Base-by-base conservation (phyloP, 441 rosid genomes). In the Populus hybrid region DNA sequence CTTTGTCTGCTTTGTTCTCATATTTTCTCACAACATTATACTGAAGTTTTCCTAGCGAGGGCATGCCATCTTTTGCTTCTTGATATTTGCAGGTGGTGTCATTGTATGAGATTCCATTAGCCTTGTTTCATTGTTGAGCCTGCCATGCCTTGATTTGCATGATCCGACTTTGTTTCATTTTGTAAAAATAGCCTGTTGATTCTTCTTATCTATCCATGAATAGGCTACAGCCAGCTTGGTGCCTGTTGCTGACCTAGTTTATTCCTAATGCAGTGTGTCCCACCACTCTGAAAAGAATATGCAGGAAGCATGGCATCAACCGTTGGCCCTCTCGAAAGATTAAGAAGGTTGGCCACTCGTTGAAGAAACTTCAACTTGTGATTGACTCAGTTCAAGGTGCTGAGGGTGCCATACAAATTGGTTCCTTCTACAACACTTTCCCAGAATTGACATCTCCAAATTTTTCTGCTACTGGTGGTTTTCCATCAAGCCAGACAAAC, bases 211-310 rank as follows among this genome's bases (percentile, higher is more conserved):
- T n/a, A 28, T 24, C 11, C 16, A 34, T 46, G 64, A 23, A 69
- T 28, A 36, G 75, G 36, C 50, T 18, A 23, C n/a, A 24, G 26
- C 57, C 24, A 46, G 69, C 40, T 65, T 35, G 42, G 59, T 34
- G 26, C 18, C 34, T 38, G 12, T 75, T 65, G 26, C 70, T 84
- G 78, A 79, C 42, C 30, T 3, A 67, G 11, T 26, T 79, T 61
- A 36, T 74, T 72, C 74, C 57, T 38, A n/a, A 77, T 83, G 77
- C 90, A 88, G 90, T 88, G 79, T 88, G 90, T 75, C 90, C 90
- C 14, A 86, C 90, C 34, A 88, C 89, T n/a, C 70, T 88, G 77
- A 88, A 88, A 73, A 83, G 90, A 79, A 83, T 83, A 77, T 83
- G 85, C 83, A 83, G 83, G 72, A 83, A 77, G 40, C 79, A 83